A percentile compares a stretch with the other conserved stretches of the same genome.
These are phyloP conservation scores for Arthrobotrys musiformis DNA, from an alignment of 2,329 filamentous ascomycete species.

Conservation along the genomic window DNA sequence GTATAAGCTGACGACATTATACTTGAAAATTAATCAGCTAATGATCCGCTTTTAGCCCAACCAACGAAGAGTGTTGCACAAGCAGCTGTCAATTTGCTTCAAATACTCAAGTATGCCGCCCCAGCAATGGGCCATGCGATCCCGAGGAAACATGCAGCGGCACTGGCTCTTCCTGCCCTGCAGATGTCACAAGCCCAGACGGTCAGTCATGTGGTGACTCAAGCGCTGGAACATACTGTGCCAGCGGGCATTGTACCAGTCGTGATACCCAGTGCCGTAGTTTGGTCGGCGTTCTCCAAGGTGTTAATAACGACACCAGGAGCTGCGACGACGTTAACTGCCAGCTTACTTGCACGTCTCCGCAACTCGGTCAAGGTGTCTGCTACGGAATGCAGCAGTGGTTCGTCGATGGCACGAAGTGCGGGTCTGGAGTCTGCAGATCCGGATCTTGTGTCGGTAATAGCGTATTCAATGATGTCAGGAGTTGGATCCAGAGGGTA, in stretches of 20 bases:
- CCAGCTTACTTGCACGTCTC: slow-evolving; percentile 77
- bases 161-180: slow-evolving; percentile 76
- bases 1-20: slow-evolving; percentile 14
- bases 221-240: slow-evolving; percentile 74
- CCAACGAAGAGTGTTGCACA: slow-evolving; percentile 85
- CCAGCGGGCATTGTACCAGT: slow-evolving; percentile 93
- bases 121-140: slow-evolving; percentile 83
- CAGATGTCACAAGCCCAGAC: slow-evolving; percentile 75
- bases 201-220: slow-evolving; percentile 74
- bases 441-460: slow-evolving; percentile 82
- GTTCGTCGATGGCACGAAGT: slow-evolving; percentile 90
- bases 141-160: slow-evolving; percentile 85
- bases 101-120: slow-evolving; percentile 79
- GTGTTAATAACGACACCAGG: slow-evolving; percentile 78
- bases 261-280: slow-evolving; percentile 88
- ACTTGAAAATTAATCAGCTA: neutral
- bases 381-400: slow-evolving; percentile 86
- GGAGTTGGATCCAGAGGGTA: slow-evolving; percentile 73
- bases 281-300: slow-evolving; percentile 77
- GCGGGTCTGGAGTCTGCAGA: slow-evolving; percentile 77
- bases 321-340: slow-evolving; percentile 81
- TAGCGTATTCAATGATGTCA: slow-evolving; percentile 75
- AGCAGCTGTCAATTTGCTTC: slow-evolving; percentile 73
- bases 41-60: slow-evolving; percentile 65
- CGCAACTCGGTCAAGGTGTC: slow-evolving; percentile 72